Conservation (phyloP, 129 eudicot genomes). For the Centaurea solstitialis region DNA sequence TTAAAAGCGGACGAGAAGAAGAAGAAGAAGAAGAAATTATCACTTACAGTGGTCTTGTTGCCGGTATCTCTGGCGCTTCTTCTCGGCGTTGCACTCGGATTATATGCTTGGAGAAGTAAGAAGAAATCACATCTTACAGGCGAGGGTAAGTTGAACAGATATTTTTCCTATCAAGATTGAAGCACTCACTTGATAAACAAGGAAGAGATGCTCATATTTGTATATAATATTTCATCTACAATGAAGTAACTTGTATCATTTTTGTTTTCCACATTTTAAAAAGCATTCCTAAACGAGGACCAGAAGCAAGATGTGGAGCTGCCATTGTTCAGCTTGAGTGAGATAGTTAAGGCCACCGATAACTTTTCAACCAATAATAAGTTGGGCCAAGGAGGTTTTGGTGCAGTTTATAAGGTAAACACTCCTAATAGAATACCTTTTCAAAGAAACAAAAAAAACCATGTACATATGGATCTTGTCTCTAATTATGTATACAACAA, state of each 20-base stretch:
- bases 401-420: slow-evolving; percentile 32
- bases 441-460: not conserved
- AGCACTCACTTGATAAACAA: not conserved
- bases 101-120: no score
- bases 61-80: no score
- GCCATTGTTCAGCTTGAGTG: no score
- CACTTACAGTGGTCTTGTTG: slow-evolving; percentile 10
- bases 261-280: not conserved
- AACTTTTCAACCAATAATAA: no score
- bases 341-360: no score
- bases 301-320: slow-evolving; percentile 32
- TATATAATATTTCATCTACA: not conserved
- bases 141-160: no score
- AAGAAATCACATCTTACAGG: no score
- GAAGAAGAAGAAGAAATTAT: slow-evolving; percentile 16
- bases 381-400: no score
- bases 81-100: no score
- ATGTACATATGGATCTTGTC: not conserved
- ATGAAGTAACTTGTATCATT: not conserved
- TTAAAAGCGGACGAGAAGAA: slow-evolving; percentile 4
- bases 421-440: not conserved
- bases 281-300: not conserved
- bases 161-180: not conserved
- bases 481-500: not conserved
- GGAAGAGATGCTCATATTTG: not conserved